These are phyloP conservation scores for Sutorius eximius DNA, from an alignment of 1,284 basidiomycete species.

Conservation along the genomic window DNA sequence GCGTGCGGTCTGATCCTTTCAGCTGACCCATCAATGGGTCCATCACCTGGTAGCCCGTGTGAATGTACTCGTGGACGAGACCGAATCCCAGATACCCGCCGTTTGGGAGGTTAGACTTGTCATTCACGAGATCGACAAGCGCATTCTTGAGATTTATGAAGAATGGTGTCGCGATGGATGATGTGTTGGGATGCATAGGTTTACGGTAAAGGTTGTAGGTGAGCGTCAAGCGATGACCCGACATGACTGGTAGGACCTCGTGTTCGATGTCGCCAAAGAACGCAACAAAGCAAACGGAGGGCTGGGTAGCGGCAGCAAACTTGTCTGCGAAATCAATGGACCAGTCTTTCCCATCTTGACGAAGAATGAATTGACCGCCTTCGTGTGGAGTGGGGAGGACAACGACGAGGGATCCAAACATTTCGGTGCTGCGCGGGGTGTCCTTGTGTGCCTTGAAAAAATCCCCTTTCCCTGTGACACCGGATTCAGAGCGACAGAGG, in stretches of 20 bases:
- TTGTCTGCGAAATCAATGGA: background rate
- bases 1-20: background rate
- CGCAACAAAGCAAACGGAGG: background rate
- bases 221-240: background rate
- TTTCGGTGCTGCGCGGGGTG: conserved; percentile 31
- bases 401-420: conserved; percentile 42
- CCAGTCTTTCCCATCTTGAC: conserved; percentile 12
- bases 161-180: background rate
- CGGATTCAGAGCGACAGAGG: background rate
- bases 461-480: background rate
- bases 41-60: background rate
- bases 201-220: background rate
- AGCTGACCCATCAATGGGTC: background rate
- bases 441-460: conserved; percentile 27
- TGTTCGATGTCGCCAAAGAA: background rate
- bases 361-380: conserved; percentile 38
- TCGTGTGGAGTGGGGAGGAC: conserved; percentile 38
- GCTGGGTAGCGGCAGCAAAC: background rate
- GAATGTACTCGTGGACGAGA: background rate
- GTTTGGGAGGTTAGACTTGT: background rate
- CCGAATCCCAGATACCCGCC: background rate
- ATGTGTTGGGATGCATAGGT: background rate
- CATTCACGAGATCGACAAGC: background rate
- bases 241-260: too few species aligned
- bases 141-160: background rate